Evolutionary conservation across 495 filamentous ascomycete genomes (phyloP).

Genomic region (Xylaria palmicola): DNA sequence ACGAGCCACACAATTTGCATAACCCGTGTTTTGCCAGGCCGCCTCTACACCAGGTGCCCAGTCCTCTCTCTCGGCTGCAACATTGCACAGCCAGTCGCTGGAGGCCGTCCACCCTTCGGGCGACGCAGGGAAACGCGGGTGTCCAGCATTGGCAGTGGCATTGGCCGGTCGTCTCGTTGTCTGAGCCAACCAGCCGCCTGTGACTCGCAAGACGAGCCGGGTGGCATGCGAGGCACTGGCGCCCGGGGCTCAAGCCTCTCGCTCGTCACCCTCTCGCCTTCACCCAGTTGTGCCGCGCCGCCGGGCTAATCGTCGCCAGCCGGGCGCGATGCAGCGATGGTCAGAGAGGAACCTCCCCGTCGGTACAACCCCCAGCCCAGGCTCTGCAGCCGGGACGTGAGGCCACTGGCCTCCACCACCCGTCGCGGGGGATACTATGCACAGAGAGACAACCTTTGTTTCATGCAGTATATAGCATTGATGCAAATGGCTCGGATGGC

Average conservation of each 20-base stretch:
- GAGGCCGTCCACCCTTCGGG: slow-evolving; percentile 21
- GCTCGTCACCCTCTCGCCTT: neutral
- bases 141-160: slow-evolving; percentile 11
- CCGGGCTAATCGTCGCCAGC: slow-evolving; percentile 5
- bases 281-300: neutral
- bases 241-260: slow-evolving; percentile 3
- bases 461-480: slow-evolving; percentile 4
- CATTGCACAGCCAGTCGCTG: slow-evolving; percentile 35
- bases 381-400: neutral
- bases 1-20: slow-evolving; percentile 36
- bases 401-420: neutral
- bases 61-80: slow-evolving; percentile 32
- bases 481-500: slow-evolving; percentile 6
- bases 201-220: neutral
- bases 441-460: neutral
- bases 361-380: slow-evolving; percentile 6
- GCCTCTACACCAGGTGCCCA: slow-evolving; percentile 14
- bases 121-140: slow-evolving; percentile 20
- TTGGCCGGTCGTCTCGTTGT: slow-evolving; percentile 6
- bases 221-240: slow-evolving; percentile 2
- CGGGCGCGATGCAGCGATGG: neutral
- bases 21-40: slow-evolving; percentile 30
- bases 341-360: slow-evolving; percentile 9
- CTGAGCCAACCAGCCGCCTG: slow-evolving; percentile 10
- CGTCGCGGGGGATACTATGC: neutral